Percentiles rank a stretch among this genome's conserved stretches.
phyloP scores from a whole-genome alignment of 1,284 basidiomycete species.

The Ustilago trichophora region DNA sequence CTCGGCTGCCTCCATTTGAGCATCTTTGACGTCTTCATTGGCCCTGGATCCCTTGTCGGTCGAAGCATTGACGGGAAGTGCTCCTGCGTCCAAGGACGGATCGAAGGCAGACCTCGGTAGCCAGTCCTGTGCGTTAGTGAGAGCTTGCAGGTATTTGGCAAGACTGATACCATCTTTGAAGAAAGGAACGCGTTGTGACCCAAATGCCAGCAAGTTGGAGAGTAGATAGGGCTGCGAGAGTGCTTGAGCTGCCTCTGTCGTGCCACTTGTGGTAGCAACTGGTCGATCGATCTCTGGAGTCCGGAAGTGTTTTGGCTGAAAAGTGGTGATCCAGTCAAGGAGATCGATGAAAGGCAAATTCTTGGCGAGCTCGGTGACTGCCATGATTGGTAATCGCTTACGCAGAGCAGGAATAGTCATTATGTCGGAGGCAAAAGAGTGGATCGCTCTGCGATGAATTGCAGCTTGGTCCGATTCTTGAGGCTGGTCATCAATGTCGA shows the following conservation, averaged over 20 bases:
- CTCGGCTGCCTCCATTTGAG: conserved; percentile 11
- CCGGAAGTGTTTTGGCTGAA: conserved; percentile 1
- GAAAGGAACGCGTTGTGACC: conserved; percentile 42
- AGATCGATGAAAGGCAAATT: conserved; percentile 49
- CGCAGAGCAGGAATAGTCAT: conserved; percentile 48
- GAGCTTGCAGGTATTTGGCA: conserved; percentile 45
- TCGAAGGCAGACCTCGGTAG: conserved; percentile 27
- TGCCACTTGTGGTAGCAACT: neutral
- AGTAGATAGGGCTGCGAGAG: conserved; percentile 44
- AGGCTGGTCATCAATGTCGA: conserved; percentile 11
- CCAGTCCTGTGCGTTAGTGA: conserved; percentile 56
- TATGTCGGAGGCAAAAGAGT: conserved; percentile 36
- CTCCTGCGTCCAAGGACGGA: too few relatives aligned
- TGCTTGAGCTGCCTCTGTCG: conserved; percentile 17
- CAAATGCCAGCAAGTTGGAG: conserved; percentile 53
- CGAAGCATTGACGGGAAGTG: neutral
- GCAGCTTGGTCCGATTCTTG: neutral
- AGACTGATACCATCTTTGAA: conserved; percentile 42
- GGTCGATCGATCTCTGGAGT: neutral
- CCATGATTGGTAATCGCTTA: conserved; percentile 40
- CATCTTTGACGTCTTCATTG: neutral
- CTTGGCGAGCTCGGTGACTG: conserved; percentile 50
- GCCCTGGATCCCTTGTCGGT: too few relatives aligned
- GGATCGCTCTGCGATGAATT: conserved; percentile 10
- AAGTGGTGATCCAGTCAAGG: conserved; percentile 29